A percentile compares a stretch with the other conserved stretches of the same genome.
Evolutionary conservation across 768 basidiomycete species (phyloP).

Genomic region (Mycena maculata): DNA sequence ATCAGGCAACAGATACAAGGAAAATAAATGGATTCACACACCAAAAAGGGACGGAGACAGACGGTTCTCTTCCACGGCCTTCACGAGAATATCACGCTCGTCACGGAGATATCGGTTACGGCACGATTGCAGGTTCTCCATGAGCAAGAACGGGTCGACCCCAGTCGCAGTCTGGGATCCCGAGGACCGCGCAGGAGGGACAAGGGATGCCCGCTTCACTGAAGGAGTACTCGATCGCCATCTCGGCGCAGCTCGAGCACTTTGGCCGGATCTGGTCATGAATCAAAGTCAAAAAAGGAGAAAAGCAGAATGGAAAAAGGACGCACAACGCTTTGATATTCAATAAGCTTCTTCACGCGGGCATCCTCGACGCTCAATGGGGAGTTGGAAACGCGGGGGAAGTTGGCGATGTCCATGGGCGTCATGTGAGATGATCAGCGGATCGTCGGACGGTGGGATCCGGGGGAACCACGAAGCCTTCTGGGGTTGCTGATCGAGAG

Average conservation of each 20-base stretch:
- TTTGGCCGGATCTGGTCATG: not conserved
- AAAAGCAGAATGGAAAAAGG: not conserved
- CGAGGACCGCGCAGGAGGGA: not conserved
- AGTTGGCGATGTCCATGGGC: not conserved
- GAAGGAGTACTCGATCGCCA: not conserved
- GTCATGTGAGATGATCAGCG: not conserved
- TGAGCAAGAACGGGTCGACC: not conserved
- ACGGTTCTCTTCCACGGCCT: not conserved
- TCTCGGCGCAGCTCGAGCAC: conserved; percentile 3
- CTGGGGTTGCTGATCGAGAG: not conserved
- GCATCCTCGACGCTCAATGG: not conserved
- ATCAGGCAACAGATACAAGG: not conserved
- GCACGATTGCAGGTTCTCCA: not conserved
- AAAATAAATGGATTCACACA: not conserved
- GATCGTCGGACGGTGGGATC: not conserved
- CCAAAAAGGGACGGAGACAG: conserved; percentile 5
- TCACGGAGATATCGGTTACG: not conserved
- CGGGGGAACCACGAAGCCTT: not conserved
- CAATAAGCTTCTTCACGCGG: not conserved
- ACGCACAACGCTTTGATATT: not conserved
- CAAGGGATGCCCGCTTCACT: conserved; percentile 5
- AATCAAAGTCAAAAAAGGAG: not conserved
- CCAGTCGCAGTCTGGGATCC: conserved; percentile 6
- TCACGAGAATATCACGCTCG: not conserved
- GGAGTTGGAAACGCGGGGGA: not conserved